Conservation (phyloP, 805 yeast genomes). For the Saccharomycopsis sp. region DNA sequence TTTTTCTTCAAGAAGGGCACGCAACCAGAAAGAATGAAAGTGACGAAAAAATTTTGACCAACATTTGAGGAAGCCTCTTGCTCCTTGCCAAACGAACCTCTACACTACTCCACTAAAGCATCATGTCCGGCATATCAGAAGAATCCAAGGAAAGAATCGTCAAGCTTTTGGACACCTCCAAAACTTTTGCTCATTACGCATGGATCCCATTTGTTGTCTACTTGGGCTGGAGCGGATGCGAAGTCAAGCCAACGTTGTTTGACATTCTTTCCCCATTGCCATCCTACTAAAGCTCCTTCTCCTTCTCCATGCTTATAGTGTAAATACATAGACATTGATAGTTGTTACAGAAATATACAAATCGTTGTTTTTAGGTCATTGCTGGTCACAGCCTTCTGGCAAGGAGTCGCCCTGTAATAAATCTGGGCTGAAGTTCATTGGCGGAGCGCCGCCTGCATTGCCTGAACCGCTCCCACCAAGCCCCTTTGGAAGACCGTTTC, state of each 20-base stretch:
- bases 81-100: too few species aligned
- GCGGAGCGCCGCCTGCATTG: too few species aligned
- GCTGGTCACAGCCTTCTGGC: conserved; percentile 15
- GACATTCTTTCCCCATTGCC: conserved; percentile 67
- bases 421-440: conserved; percentile 24
- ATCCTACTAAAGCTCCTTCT: conserved; percentile 45
- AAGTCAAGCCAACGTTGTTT: conserved; percentile 77
- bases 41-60: too few species aligned
- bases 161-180: conserved; percentile 72
- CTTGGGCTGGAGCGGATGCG: conserved; percentile 76
- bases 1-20: too few species aligned
- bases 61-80: too few species aligned
- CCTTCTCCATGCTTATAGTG: too few species aligned
- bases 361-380: conserved; percentile 9
- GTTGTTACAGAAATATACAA: background rate
- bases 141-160: conserved; percentile 63
- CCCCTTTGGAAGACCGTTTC: too few species aligned
- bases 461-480: too few species aligned
- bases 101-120: too few species aligned
- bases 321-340: background rate
- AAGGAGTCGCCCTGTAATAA: conserved; percentile 1
- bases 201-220: conserved; percentile 94
- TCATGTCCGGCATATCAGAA: conserved; percentile 20
- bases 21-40: too few species aligned
- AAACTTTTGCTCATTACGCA: conserved; percentile 88